These are phyloP conservation scores for Maudiozyma serrabonitensis DNA, from an alignment of 805 yeast genomes.

Conservation along the genomic window DNA sequence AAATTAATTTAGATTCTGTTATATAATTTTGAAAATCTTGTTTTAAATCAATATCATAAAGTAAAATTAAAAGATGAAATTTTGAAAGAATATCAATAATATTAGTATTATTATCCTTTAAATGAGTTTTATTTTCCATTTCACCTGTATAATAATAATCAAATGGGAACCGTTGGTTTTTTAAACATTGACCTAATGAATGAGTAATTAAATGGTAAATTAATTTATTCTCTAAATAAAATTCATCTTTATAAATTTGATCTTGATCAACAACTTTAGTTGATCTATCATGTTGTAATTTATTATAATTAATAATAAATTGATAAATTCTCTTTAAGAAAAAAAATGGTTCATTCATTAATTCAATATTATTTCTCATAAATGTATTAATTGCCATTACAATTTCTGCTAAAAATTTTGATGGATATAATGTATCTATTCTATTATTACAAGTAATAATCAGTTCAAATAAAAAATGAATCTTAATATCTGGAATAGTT, in stretches of 20 bases:
- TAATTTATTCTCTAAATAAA: constrained; percentile 50
- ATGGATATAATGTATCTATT: constrained; percentile 64
- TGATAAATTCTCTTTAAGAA: constrained; percentile 51
- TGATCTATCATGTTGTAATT: neutral
- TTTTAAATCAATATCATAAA: constrained; percentile 53
- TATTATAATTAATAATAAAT: constrained; percentile 45
- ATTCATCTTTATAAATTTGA: constrained; percentile 44
- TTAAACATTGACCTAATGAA: constrained; percentile 34
- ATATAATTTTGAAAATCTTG: constrained; percentile 30
- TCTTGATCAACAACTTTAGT: constrained; percentile 29
- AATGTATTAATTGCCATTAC: constrained; percentile 48
- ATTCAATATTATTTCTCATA: constrained; percentile 34
- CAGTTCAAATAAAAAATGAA: constrained; percentile 59
- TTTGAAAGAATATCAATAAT: constrained; percentile 23
- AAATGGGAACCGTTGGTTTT: constrained; percentile 16
- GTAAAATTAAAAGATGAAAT: constrained; percentile 38
- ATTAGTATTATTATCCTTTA: neutral
- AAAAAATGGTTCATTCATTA: constrained; percentile 28
- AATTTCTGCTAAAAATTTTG: constrained; percentile 66
- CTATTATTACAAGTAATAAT: constrained; percentile 46
- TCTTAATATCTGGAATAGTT: constrained; percentile 40
- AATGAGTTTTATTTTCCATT: neutral
- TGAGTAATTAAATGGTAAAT: constrained; percentile 52
- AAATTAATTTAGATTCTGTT: constrained; percentile 33
- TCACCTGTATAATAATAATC: constrained; percentile 19